Percentiles rank a stretch among this genome's conserved stretches.
phyloP scores from a whole-genome alignment of 2,329 filamentous ascomycete genomes.

The Venturia pyrina region DNA sequence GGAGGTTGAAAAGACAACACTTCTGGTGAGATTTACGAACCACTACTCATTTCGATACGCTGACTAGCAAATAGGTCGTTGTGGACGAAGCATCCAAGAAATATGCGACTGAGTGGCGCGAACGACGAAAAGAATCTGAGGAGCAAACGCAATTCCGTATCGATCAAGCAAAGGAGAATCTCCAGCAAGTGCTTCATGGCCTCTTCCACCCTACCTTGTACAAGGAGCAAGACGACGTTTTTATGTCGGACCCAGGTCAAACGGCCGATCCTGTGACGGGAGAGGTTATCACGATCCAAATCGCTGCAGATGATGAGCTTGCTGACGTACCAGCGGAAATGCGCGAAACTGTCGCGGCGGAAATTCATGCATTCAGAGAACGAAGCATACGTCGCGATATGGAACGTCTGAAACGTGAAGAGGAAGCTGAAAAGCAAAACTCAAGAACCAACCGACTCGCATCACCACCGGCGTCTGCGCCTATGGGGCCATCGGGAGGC shows the following conservation, averaged over 20 bases:
- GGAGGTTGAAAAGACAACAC: constrained; percentile 55
- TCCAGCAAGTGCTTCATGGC: constrained; percentile 59
- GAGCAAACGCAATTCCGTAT: constrained; percentile 55
- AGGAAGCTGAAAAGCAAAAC: constrained; percentile 75
- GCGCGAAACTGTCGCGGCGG: constrained; percentile 86
- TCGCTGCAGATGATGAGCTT: constrained; percentile 75
- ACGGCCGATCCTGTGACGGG: constrained; percentile 44
- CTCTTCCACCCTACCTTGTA: constrained; percentile 54
- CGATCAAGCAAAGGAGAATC: constrained; percentile 55
- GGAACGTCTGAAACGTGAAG: constrained; percentile 77
- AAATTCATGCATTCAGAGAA: constrained; percentile 91
- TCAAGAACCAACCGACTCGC: constrained; percentile 36
- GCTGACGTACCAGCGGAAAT: constrained; percentile 93
- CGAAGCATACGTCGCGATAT: constrained; percentile 79
- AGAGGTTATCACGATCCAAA: constrained; percentile 81
- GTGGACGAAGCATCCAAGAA: constrained; percentile 75
- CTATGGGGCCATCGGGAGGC: constrained; percentile 50
- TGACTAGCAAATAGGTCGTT: constrained; percentile 36
- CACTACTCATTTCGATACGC: background rate
- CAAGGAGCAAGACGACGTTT: constrained; percentile 52
- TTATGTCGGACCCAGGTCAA: constrained; percentile 53
- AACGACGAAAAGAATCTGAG: constrained; percentile 54
- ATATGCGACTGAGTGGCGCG: constrained; percentile 75
- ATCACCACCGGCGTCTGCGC: constrained; percentile 55
- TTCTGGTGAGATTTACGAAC: constrained; percentile 46